Conservation (phyloP, 73 alveolate species). For the Paramecium tetraurelia region DNA sequence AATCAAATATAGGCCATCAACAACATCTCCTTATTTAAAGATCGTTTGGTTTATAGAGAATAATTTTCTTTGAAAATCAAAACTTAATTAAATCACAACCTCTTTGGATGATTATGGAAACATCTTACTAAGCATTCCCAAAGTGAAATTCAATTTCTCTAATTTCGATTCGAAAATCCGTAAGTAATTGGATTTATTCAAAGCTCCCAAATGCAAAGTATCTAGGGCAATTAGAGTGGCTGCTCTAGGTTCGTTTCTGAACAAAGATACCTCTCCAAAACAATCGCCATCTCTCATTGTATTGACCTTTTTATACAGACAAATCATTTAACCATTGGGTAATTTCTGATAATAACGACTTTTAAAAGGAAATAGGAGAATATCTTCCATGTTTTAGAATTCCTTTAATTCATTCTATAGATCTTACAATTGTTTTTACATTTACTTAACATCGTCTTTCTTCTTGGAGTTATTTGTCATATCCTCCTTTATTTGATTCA, state of each 20-base stretch:
- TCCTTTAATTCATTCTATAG: background rate
- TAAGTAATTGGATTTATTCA: background rate
- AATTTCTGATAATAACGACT: background rate
- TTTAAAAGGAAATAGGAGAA: background rate
- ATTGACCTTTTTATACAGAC: background rate
- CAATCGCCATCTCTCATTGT: slow-evolving; percentile 66
- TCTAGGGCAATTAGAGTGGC: slow-evolving; percentile 68
- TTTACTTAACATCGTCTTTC: background rate
- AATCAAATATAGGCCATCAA: slow-evolving; percentile 29
- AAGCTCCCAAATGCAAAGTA: background rate
- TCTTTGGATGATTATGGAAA: slow-evolving; percentile 4
- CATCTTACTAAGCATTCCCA: background rate
- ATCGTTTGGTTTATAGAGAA: background rate
- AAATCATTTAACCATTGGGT: background rate
- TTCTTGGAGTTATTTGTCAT: background rate
- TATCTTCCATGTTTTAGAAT: background rate
- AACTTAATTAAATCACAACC: background rate
- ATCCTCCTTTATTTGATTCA: background rate
- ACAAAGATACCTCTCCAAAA: slow-evolving; percentile 77
- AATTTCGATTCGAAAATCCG: background rate
- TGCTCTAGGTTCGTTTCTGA: slow-evolving; percentile 74
- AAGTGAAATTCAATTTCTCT: slow-evolving; percentile 23
- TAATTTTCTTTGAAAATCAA: background rate
- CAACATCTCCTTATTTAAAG: background rate
- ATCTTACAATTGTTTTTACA: background rate